Conservation (phyloP, 768 basidiomycete species). For the Boletus coccyginus region DNA sequence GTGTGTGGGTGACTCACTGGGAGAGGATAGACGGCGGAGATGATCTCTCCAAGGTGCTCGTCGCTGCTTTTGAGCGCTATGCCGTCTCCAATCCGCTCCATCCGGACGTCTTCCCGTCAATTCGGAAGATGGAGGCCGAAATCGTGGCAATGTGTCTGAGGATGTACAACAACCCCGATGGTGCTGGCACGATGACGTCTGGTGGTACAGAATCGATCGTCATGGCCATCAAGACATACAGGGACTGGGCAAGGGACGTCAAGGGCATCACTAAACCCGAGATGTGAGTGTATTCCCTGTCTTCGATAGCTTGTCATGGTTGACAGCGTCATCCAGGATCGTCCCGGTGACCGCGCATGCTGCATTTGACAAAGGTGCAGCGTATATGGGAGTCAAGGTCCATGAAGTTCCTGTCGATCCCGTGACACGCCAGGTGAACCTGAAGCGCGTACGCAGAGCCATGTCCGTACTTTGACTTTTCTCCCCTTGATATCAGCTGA, state of each 20-base stretch:
- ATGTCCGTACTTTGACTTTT: slow-evolving; percentile 55
- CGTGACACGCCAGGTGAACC: slow-evolving; percentile 71
- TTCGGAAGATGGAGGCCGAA: slow-evolving; percentile 97
- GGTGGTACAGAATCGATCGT: slow-evolving; percentile 97
- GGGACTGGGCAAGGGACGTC: slow-evolving; percentile 83
- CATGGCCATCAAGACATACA: slow-evolving; percentile 92
- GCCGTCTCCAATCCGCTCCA: slow-evolving; percentile 89
- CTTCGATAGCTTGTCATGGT: too few relatives aligned
- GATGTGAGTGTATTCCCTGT: slow-evolving; percentile 54
- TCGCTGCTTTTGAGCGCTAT: slow-evolving; percentile 78
- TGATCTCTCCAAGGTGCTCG: slow-evolving; percentile 74
- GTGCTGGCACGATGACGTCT: slow-evolving; percentile 90
- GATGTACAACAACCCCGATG: slow-evolving; percentile 80
- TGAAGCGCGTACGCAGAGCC: slow-evolving; percentile 76
- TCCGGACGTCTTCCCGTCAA: slow-evolving; percentile 88
- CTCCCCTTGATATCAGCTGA: background rate
- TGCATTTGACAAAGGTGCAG: slow-evolving; percentile 91
- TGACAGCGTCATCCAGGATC: slow-evolving; percentile 48
- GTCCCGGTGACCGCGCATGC: slow-evolving; percentile 85
- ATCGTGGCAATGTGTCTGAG: slow-evolving; percentile 84
- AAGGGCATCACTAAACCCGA: slow-evolving; percentile 92
- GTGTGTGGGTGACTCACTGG: background rate
- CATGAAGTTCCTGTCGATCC: slow-evolving; percentile 82
- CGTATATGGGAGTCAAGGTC: slow-evolving; percentile 87
- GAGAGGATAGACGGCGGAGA: slow-evolving; percentile 70